Conservation (phyloP, 1,284 basidiomycete genomes). For the Malassezia japonica region DNA sequence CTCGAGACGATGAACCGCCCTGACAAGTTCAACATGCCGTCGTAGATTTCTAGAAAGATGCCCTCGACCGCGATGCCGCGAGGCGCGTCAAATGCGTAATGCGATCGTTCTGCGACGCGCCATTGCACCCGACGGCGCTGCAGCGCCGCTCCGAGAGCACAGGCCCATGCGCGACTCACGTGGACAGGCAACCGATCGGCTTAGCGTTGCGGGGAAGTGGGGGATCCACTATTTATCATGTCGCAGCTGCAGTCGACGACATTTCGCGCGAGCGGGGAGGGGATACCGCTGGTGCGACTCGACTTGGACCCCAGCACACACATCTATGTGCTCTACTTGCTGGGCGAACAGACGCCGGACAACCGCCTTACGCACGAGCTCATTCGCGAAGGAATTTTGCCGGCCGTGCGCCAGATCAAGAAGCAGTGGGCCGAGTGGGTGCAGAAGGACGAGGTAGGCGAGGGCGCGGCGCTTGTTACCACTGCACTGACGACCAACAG, state of each 20-base stretch:
- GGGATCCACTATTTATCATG: too few relatives aligned
- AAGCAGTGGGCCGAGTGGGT: slow-evolving; percentile 59
- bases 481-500: slow-evolving; percentile 27
- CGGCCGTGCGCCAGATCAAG: slow-evolving; percentile 69
- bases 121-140: too few relatives aligned
- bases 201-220: too few relatives aligned
- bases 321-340: slow-evolving; percentile 32
- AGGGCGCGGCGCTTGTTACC: slow-evolving; percentile 37
- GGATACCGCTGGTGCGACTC: slow-evolving; percentile 18
- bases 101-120: too few relatives aligned
- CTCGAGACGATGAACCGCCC: slow-evolving; percentile 17
- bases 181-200: too few relatives aligned
- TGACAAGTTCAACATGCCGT: not conserved
- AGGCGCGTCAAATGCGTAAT: too few relatives aligned
- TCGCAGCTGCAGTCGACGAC: slow-evolving; percentile 7
- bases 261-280: not conserved
- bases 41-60: not conserved
- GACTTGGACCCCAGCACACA: slow-evolving; percentile 19
- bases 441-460: slow-evolving; percentile 16
- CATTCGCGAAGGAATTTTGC: slow-evolving; percentile 56
- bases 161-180: too few relatives aligned
- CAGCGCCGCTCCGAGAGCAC: too few relatives aligned
- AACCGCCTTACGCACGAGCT: slow-evolving; percentile 61
- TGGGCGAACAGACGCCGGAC: slow-evolving; percentile 52
- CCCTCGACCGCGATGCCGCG: too few relatives aligned